Evolutionary conservation across 352 stramenopile genomes (phyloP).

Genomic region (Phytophthora hybrid): DNA sequence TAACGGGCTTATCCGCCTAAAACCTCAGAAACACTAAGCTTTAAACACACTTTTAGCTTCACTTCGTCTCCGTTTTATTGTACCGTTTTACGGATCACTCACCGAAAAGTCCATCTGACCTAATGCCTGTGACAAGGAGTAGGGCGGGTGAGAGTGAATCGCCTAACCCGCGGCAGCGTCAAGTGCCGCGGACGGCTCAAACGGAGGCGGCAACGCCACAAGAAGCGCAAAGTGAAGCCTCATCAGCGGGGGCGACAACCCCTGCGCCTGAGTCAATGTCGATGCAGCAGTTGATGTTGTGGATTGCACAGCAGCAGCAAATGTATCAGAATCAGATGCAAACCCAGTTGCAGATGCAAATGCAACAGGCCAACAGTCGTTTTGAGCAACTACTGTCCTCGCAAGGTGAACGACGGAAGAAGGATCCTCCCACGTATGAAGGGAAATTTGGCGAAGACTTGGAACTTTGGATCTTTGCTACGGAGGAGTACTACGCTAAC

Average conservation of each 20-base stretch:
- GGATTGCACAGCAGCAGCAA: constrained; percentile 6
- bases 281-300: neutral
- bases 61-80: too few relatives aligned
- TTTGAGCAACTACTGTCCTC: constrained; percentile 1
- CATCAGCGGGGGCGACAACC: neutral
- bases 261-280: neutral
- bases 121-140: too few relatives aligned
- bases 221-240: too few relatives aligned
- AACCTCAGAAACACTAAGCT: too few relatives aligned
- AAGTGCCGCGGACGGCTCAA: too few relatives aligned
- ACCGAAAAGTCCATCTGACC: too few relatives aligned
- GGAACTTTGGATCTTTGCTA: constrained; percentile 15
- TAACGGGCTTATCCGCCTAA: too few relatives aligned
- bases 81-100: too few relatives aligned
- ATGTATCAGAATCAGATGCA: constrained; percentile 10
- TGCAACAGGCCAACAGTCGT: neutral
- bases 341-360: constrained; percentile 4
- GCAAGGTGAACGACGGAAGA: neutral
- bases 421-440: constrained; percentile 17
- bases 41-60: too few relatives aligned
- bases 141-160: too few relatives aligned
- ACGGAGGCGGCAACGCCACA: too few relatives aligned
- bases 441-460: constrained; percentile 14
- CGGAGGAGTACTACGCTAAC: constrained; percentile 4
- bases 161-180: too few relatives aligned